Evolutionary conservation across 345 rosid species (phyloP), one percentile per base, ranked within the genome.

Genomic region (Citrus australasica): DNA sequence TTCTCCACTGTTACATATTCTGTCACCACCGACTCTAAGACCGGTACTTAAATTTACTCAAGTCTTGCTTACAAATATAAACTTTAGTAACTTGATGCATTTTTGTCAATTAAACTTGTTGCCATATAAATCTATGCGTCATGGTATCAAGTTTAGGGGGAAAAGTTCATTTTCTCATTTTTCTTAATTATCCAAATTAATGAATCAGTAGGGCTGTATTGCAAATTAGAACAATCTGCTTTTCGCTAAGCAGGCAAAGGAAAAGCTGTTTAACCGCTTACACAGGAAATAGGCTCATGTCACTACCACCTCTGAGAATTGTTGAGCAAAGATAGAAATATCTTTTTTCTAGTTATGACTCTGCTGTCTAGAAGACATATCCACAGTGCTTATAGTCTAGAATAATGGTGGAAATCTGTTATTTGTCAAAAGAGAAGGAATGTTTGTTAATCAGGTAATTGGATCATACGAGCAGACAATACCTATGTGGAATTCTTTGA

Each of bases 1-100:
- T 78, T 92, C 98, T 81, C 89, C 87, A 14, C 80, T 94, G 79
- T 71, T 96, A 82, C 98, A 89, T 86, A 87, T 96, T 78, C 83
- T 94, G 71, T 91, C 99, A 70, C 98, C 97, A 37, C 85, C 95
- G 83, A 89, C 82, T 82, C 84, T 96, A 73, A 91, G 92, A 82
- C 97, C 95, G 86, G 99, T 94, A 88, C 82, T 81, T 81, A 19
- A 60, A 27, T 55, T 60, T 70, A 4, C 75, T 69, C 72, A 62
- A 13, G 14, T 76, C 40, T 40, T 70, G 4, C 51, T 66, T 76
- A 74, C 78, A 51, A 33, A 33, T 66, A 5, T 8, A 35, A 5
- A 22, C 8, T 62, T 62, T 62, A 62, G 16, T 62, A 62, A 62
- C 19, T 62, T 62, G 35, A 62, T 14, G 67, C 67, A 62, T 1